A percentile compares a stretch with the other conserved stretches of the same genome.
phyloP scores from a whole-genome alignment of 106 monocot genomes.

The Hemerocallis citrina region DNA sequence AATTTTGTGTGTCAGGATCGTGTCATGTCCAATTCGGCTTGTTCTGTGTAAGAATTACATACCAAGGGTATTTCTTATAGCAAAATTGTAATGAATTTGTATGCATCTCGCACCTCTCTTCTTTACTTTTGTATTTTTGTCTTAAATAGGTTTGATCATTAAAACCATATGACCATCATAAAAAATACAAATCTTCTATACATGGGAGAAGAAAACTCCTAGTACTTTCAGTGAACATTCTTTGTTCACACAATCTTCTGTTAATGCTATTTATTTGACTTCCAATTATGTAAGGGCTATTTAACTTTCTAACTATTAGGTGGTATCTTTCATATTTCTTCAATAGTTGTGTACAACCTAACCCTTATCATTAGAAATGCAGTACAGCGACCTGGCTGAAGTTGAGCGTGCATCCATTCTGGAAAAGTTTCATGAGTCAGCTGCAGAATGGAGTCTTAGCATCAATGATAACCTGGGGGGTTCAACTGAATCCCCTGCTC shows the following conservation, averaged over 20 bases:
- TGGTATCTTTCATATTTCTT: not conserved
- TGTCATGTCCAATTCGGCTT: no score
- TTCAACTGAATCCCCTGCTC: slow-evolving; percentile 18
- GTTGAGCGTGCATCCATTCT: slow-evolving; percentile 39
- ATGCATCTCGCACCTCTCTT: not conserved
- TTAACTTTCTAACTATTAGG: not conserved
- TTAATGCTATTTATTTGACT: not conserved
- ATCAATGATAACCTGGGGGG: slow-evolving; percentile 17
- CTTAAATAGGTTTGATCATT: not conserved
- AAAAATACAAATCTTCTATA: not conserved
- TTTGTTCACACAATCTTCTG: not conserved
- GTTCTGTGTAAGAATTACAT: no score
- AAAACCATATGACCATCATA: not conserved
- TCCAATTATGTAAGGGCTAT: not conserved
- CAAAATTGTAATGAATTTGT: not conserved
- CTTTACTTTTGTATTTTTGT: no score
- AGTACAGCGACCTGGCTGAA: slow-evolving; percentile 75
- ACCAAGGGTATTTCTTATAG: not conserved
- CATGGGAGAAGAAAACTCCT: not conserved
- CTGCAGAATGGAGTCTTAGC: slow-evolving; percentile 43
- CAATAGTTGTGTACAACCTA: not conserved
- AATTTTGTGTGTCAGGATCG: no score
- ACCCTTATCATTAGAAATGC: slow-evolving; percentile 11
- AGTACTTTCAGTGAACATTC: not conserved
- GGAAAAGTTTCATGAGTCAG: slow-evolving; percentile 53